Conservation (phyloP, 305 asterid species). For the Solanum hybrid region DNA sequence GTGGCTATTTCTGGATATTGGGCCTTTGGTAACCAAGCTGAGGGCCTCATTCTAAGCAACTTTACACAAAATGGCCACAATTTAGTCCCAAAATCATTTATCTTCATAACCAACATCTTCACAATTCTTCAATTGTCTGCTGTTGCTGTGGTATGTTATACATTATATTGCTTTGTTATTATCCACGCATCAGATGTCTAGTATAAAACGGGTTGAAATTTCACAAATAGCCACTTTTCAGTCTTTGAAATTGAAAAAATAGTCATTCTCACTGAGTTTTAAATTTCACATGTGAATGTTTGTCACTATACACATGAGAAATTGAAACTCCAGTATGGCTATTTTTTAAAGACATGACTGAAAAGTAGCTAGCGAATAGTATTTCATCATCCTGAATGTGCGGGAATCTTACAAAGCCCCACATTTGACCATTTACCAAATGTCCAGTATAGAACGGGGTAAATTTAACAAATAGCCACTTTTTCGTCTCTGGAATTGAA, state of each 20-base stretch:
- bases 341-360: background rate
- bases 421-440: background rate
- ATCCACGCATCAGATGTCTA: background rate
- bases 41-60: conserved; percentile 55
- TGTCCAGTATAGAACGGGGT: background rate
- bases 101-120: conserved; percentile 57
- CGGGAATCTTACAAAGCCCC: background rate
- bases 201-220: background rate
- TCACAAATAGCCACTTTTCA: background rate
- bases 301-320: background rate
- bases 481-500: background rate
- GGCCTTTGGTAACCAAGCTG: conserved; percentile 77
- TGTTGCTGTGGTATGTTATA: conserved; percentile 54
- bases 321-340: background rate
- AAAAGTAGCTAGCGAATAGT: background rate
- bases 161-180: background rate
- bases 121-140: conserved; percentile 83
- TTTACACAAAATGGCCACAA: conserved; percentile 46
- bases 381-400: background rate
- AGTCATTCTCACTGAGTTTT: background rate
- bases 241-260: background rate
- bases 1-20: conserved; percentile 91
- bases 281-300: background rate
- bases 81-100: conserved; percentile 65
- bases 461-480: background rate